Conservation (phyloP, 192 early-diverging fungal species). For the Thoreauomyces humboldtii region DNA sequence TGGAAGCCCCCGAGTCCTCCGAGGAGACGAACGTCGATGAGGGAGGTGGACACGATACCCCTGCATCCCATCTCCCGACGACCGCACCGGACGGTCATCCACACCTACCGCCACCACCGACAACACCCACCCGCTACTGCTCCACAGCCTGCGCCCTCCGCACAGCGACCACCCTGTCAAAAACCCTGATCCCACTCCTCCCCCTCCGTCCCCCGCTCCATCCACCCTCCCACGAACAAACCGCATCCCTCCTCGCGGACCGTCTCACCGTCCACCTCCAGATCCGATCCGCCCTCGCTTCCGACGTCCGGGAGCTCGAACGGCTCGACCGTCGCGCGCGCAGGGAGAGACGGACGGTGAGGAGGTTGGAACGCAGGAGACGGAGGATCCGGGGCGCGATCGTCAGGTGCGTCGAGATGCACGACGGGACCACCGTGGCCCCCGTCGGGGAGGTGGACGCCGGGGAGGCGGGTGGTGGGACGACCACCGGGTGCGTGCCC, state of each 20-base stretch:
- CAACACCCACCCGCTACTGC: slow-evolving; percentile 2
- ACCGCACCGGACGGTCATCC: background rate
- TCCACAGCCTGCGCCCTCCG: slow-evolving; percentile 1
- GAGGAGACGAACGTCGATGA: background rate
- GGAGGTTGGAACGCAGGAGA: slow-evolving; percentile 17
- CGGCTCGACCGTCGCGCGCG: background rate
- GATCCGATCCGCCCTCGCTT: background rate
- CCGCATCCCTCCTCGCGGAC: background rate
- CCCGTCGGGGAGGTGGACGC: background rate
- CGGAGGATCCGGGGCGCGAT: slow-evolving; percentile 12
- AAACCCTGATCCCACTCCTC: background rate
- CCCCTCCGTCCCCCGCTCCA: background rate
- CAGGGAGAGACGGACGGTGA: background rate
- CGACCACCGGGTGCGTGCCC: background rate
- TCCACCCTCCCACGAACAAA: background rate
- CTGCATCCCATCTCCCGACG: background rate
- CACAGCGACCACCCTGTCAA: slow-evolving; percentile 4
- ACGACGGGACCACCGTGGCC: background rate
- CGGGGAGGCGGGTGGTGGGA: background rate
- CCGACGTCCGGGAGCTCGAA: background rate
- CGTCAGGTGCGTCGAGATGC: background rate
- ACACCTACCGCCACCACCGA: background rate
- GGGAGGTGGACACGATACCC: background rate
- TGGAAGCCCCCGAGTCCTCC: background rate
- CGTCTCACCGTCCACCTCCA: background rate